Evolutionary conservation across 345 rosid genomes (phyloP), one percentile per base, ranked within the genome.

Genomic region (Salix udensis): DNA sequence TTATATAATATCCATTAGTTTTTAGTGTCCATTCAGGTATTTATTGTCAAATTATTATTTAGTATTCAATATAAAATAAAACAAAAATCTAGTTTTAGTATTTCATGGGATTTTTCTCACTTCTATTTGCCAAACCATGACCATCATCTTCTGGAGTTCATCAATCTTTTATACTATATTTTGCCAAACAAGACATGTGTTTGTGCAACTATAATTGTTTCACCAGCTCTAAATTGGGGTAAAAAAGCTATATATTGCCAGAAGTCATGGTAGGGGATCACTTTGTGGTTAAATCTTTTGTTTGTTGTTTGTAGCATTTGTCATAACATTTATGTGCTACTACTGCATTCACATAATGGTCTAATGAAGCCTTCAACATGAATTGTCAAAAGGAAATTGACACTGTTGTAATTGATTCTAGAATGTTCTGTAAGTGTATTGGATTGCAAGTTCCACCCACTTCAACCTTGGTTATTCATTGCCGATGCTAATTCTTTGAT

Each of bases 381-480:
- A 19, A 30, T 8, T 30, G 55, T 23, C 74, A 9, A 13, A 16
- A 24, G 44, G 68, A 21, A 61, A 58, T 21, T n/a, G 68, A 67
- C 46, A 7, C 18, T 0, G 2, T 9, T 15, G 0, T 14, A 71
- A 53, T 71, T n/a, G 19, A 15, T 46, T 65, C 42, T 50, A 39
- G 34, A 42, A 3, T 69, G 19, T 60, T 67, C 76, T 64, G 82
- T 87, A 96, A 97, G 97, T 67, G 93, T 92, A 42, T 13, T 93
- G 92, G 98, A 93, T 72, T 93, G 98, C 79, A 92, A 91, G 83
- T 96, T 96, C 80, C 98, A 96, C 82, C 96, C 99, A 4, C 81
- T 91, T 71, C 98, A 96, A 76, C 99, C 98, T 31, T 93, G 97
- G 98, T 77, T 96, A 74, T 96, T 96, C 87, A 96, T 97, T 8